phyloP scores from a whole-genome alignment of 495 filamentous ascomycete species.

The Xylaria curta region DNA sequence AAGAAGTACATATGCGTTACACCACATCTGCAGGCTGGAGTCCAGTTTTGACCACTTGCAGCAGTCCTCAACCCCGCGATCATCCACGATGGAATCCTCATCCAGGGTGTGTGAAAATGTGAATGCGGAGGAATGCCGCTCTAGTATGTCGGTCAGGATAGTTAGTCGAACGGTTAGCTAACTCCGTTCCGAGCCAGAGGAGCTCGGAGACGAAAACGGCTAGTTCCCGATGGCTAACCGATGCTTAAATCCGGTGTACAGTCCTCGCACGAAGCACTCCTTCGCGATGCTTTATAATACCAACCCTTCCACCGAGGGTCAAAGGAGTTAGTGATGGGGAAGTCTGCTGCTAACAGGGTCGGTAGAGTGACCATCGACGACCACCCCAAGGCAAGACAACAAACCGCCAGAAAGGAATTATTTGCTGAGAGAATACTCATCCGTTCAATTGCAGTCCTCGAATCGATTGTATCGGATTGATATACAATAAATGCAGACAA shows the following conservation, averaged over 20 bases:
- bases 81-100: not conserved
- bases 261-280: not conserved
- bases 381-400: not conserved
- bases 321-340: not conserved
- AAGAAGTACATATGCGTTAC: not conserved
- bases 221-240: not conserved
- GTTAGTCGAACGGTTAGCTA: not conserved
- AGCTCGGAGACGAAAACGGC: constrained; percentile 5
- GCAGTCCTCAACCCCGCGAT: not conserved
- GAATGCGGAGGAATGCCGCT: not conserved
- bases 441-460: not conserved
- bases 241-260: constrained; percentile 10
- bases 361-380: not conserved
- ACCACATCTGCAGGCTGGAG: not conserved
- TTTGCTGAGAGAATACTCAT: not conserved
- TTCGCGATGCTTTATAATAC: not conserved
- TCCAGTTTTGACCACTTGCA: not conserved
- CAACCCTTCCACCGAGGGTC: not conserved
- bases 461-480: not conserved
- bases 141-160: not conserved
- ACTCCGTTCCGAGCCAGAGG: not conserved
- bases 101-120: not conserved
- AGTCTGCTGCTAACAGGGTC: not conserved
- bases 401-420: not conserved
- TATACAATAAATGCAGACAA: not conserved